Evolutionary conservation across 768 basidiomycete species (phyloP), one percentile per base, ranked within the genome.

Genomic region (Fomitopsis pulvina): DNA sequence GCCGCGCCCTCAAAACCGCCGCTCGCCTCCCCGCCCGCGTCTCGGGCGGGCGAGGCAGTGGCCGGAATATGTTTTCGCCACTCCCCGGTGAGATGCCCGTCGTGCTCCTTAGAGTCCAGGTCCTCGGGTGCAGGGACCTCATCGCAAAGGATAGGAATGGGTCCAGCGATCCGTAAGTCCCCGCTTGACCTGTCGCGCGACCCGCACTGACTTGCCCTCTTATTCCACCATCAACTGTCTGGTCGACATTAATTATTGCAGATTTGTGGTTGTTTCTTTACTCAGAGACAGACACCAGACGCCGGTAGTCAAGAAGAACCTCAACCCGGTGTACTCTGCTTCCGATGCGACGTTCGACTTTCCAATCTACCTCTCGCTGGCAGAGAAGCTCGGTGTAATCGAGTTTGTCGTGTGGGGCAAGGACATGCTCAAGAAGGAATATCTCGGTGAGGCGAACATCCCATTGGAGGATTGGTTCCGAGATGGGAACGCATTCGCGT

Each of bases 331-430:
- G 1, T 95, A 78, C 54, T 56, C 71, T 0, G 53, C 82, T 10
- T 81, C 81, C 52, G 81, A 87, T 57, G 83, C 90, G 10, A 93
- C 91, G 0, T 97, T 93, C 63, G 89, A 95, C 51, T 91, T 94
- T 57, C 87, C 92, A 0, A 74, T 96, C 16, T 89, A 87, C 57
- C 73, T 86, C 16, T 86, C 83, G 14, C 75, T 87, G 24, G 83
- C 84, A 0, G 85, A 87, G 57, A 72, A 73, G 40, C 74, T 89
- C 4, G 85, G 87, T 28, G 80, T 77, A 1, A 58, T 97, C 38
- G 93, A 97, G 66, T 71, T 92, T 28, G 83, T 96, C 11, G 75
- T 93, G 0, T 99, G 95, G 94, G 93, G 94, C 67, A 92, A 86
- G 70, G 94, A 97, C 66, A 71, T 89, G 56, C 64, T 92, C 50